Evolutionary conservation across 2,329 filamentous ascomycete genomes (phyloP).

Genomic region (Sporothrix schenckii): DNA sequence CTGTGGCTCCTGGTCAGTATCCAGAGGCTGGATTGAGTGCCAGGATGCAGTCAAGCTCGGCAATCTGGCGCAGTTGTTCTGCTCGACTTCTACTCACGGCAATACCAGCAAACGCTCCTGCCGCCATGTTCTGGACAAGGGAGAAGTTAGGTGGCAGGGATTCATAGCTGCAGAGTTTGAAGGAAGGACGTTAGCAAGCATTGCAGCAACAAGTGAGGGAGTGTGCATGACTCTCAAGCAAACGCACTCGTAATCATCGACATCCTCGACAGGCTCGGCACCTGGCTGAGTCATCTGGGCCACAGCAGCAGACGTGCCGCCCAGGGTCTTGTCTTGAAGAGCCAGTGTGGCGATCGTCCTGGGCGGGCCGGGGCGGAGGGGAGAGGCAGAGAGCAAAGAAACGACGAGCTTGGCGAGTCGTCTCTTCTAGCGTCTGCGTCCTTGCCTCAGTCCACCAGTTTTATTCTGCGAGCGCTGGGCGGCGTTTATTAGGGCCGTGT

Average conservation of each 20-base stretch:
- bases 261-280: slow-evolving; percentile 64
- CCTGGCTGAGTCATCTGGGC: slow-evolving; percentile 70
- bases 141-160: slow-evolving; percentile 92
- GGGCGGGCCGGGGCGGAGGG: neutral
- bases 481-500: neutral
- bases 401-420: slow-evolving; percentile 13
- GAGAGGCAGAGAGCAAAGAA: neutral
- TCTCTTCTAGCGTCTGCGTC: slow-evolving; percentile 3
- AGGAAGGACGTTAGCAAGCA: neutral
- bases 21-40: neutral
- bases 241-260: slow-evolving; percentile 68
- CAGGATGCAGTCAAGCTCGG: neutral
- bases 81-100: slow-evolving; percentile 62
- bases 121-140: slow-evolving; percentile 89
- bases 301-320: slow-evolving; percentile 67
- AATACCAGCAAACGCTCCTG: slow-evolving; percentile 95
- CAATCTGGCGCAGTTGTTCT: neutral
- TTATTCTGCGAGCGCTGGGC: neutral
- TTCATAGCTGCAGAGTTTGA: slow-evolving; percentile 68
- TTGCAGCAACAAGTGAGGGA: neutral
- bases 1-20: slow-evolving; percentile 50
- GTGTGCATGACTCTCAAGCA: neutral
- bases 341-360: slow-evolving; percentile 59
- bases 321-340: slow-evolving; percentile 63
- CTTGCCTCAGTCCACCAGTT: neutral